These are phyloP conservation scores for Colletotrichum plurivorum DNA, from an alignment of 2,329 filamentous ascomycete species.

Conservation along the genomic window DNA sequence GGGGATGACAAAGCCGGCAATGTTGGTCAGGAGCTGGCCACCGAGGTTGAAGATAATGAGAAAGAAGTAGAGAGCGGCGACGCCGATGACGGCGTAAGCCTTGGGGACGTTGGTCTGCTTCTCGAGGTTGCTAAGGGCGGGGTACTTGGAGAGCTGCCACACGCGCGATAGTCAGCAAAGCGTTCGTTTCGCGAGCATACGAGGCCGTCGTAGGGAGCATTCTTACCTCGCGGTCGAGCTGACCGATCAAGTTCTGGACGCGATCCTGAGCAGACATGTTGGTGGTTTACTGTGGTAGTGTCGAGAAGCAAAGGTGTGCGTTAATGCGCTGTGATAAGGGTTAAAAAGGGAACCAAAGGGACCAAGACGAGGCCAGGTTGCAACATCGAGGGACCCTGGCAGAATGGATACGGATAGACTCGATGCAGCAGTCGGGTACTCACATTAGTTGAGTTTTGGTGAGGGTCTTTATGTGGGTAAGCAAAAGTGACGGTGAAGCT, in stretches of 20 bases:
- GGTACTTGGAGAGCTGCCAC: slow-evolving; percentile 86
- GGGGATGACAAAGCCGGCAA: slow-evolving; percentile 86
- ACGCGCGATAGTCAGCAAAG: slow-evolving; percentile 15
- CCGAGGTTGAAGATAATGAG: slow-evolving; percentile 94
- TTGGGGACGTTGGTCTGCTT: slow-evolving; percentile 87
- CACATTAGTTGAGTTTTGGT: slow-evolving; percentile 16
- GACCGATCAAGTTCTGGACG: slow-evolving; percentile 81
- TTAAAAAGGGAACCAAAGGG: slow-evolving; percentile 18
- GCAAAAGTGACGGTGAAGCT: slow-evolving; percentile 21
- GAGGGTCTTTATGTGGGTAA: slow-evolving; percentile 5
- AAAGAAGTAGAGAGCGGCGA: slow-evolving; percentile 87
- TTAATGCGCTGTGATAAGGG: slow-evolving; percentile 39
- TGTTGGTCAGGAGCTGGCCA: slow-evolving; percentile 88
- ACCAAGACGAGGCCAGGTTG: slow-evolving; percentile 33
- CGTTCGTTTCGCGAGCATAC: slow-evolving; percentile 9
- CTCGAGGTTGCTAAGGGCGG: slow-evolving; percentile 86
- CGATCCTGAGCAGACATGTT: slow-evolving; percentile 83
- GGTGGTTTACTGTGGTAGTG: slow-evolving; percentile 44
- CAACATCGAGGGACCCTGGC: slow-evolving; percentile 20
- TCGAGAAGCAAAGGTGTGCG: slow-evolving; percentile 39
- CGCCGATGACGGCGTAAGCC: slow-evolving; percentile 84
- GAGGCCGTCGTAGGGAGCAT: neutral
- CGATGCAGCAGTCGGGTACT: slow-evolving; percentile 19
- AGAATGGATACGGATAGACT: neutral
- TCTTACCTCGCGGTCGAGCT: slow-evolving; percentile 85